Evolutionary conservation across 1,139 yeast species (phyloP).

Genomic region (Candida smagusa): DNA sequence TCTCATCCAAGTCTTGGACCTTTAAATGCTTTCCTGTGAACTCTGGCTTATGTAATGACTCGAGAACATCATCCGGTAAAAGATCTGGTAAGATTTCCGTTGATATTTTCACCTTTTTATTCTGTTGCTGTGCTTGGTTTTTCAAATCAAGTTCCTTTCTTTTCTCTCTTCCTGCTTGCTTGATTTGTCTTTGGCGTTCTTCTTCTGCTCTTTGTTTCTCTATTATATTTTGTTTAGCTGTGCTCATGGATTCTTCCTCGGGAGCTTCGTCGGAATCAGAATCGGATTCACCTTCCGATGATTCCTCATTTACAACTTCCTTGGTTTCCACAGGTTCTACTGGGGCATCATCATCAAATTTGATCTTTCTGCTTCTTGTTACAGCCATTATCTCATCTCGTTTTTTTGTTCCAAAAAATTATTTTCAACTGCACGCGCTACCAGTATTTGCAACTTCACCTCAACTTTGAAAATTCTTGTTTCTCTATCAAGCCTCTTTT

Average conservation of each 20-base stretch:
- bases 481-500: too few species aligned
- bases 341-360: slow-evolving; percentile 16
- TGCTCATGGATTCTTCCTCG: slow-evolving; percentile 40
- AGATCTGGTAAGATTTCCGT: slow-evolving; percentile 43
- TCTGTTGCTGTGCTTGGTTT: slow-evolving; percentile 48
- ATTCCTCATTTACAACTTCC: slow-evolving; percentile 10
- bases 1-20: slow-evolving; percentile 33
- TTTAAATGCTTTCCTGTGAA: slow-evolving; percentile 33
- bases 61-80: slow-evolving; percentile 48
- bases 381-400: slow-evolving; percentile 15
- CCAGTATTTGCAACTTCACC: too few species aligned
- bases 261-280: slow-evolving; percentile 44
- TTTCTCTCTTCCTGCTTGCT: slow-evolving; percentile 41
- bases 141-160: slow-evolving; percentile 48
- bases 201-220: slow-evolving; percentile 32
- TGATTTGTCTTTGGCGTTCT: slow-evolving; percentile 31
- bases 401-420: slow-evolving; percentile 3
- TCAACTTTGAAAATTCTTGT: too few species aligned
- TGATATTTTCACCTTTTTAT: slow-evolving; percentile 23
- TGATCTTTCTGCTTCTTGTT: slow-evolving; percentile 20
- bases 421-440: background rate
- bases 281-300: slow-evolving; percentile 14
- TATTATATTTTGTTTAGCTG: slow-evolving; percentile 29
- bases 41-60: slow-evolving; percentile 19
- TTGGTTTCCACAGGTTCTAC: slow-evolving; percentile 6